Evolutionary conservation across 2,329 filamentous ascomycete species (phyloP), one percentile per base, ranked within the genome.

Genomic region (Aspergillus arachidicola): DNA sequence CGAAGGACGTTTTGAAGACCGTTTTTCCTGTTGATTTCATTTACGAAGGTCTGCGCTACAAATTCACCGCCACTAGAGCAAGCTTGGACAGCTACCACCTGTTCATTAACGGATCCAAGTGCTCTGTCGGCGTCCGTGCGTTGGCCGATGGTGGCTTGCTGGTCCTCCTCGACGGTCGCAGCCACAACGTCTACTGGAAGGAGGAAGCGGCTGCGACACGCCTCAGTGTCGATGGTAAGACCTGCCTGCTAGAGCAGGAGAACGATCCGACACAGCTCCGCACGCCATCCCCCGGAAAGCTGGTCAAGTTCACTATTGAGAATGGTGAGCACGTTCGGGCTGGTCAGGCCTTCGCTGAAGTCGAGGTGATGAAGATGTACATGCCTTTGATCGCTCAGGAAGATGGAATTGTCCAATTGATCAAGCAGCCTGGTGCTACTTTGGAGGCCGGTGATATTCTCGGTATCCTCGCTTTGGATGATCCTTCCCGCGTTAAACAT

Each of bases 351-450:
- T 99, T 93, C 75, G 95, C 95, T 61, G 95, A 99, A 80, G 94
- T 99, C 46, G 95, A 99, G 82, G 95, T 99, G 81, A 99, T 99
- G 95, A 99, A 99, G 87, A 99, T 99, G 95, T 98, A 98, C 86
- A 99, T 99, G 95, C 95, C 95, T 74, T 86, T 99, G 60, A 87
- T 99, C 65, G 92, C 95, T 3, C 91, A 94, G 76, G 95, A 99
- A 79, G 95, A 97, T 72, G 95, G 95, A 84, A 87, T 96, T 60
- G 94, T 99, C 61, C 95, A 97, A 83, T 87, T 99, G 73, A 97
- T 99, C 85, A 99, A 99, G 87, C 95, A 98, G 82, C 95, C 95
- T 66, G 95, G 95, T 78, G 92, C 95, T n/a, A 96, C 93, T 21
- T 91, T 99, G 55, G 94, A 98, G 79, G 95, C 95, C 76, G 95